A percentile compares a stretch with the other conserved stretches of the same genome.
Evolutionary conservation across 2,329 filamentous ascomycete genomes (phyloP).

Genomic region (Penicillium digitatum): DNA sequence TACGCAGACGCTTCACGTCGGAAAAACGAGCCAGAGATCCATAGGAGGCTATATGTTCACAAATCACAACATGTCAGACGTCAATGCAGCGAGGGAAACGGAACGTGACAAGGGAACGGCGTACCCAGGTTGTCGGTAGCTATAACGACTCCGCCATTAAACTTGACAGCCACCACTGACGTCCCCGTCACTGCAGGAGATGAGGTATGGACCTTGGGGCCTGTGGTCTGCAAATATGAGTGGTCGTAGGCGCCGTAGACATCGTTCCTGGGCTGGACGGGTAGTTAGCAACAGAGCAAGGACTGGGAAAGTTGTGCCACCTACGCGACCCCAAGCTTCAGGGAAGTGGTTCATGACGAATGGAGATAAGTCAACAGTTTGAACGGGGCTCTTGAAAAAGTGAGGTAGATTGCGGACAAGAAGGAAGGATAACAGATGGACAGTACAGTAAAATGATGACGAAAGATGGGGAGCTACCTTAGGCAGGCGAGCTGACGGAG

Average conservation of each 20-base stretch:
- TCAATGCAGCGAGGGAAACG: neutral
- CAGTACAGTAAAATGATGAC: constrained; percentile 19
- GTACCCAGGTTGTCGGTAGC: constrained; percentile 93
- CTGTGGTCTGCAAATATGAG: constrained; percentile 69
- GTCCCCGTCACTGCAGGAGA: constrained; percentile 93
- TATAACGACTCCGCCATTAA: constrained; percentile 92
- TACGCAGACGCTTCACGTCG: constrained; percentile 89
- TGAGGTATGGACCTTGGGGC: constrained; percentile 82
- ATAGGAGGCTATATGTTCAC: constrained; percentile 69
- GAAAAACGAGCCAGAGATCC: constrained; percentile 95
- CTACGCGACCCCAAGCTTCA: constrained; percentile 62
- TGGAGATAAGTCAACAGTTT: neutral
- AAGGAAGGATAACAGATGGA: constrained; percentile 7
- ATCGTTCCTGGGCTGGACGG: constrained; percentile 82
- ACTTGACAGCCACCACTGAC: constrained; percentile 92
- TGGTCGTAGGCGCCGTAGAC: constrained; percentile 91
- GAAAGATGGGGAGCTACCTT: constrained; percentile 16
- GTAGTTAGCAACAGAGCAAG: constrained; percentile 33
- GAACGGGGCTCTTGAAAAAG: neutral
- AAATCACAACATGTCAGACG: neutral
- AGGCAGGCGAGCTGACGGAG: constrained; percentile 41
- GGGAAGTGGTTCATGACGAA: constrained; percentile 61
- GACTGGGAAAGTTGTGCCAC: constrained; percentile 15
- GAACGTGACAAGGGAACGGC: constrained; percentile 19
- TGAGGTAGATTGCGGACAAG: neutral